Base-by-base conservation (phyloP, 306 rosid genomes). In the Vigna unguiculata region DNA sequence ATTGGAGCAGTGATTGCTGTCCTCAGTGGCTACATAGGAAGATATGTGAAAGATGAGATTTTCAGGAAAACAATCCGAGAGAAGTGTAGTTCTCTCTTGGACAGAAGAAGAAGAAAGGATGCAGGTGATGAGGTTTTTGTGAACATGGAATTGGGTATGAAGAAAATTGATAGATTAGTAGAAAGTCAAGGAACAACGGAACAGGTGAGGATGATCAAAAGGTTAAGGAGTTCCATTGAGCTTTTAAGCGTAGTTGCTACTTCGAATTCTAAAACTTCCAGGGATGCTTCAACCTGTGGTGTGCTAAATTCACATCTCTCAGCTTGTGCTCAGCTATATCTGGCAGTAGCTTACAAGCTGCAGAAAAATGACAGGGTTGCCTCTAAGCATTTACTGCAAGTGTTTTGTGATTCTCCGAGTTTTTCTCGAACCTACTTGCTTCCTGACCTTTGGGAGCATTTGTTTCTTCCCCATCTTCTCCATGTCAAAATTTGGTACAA, bases 381-480 rank as follows among this genome's bases (percentile, higher is more conserved):
- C 10, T 83, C 96, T 4, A 83, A 81, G 82, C 92, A 91, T 66
- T 80, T 93, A 52, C 87, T 93, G 22, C 96, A 86, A 80, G 90
- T 86, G 45, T 93, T 91, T 57, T 78, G 90, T 82, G 87, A 84
- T 78, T 83, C 93, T 0, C 91, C 98, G 11, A 81, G 48, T 85
- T 67, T 90, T n/a, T 93, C 97, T 17, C 30, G 98, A 79, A 87
- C 89, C 6, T 81, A 85, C 36, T 72, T 93, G 66, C 87, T 87
- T 64, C 85, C 91, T 67, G 97, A 93, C 72, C 92, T 91, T 52
- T 93, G 98, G 98, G 97, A 93, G 67, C 97, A 91, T 86, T 83
- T 93, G 63, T 93, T 93, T 79, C 92, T 93, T 64, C 98, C 98
- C 14, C 97, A 91, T 81, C 91, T 93, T 64, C 93, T 93, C 41